phyloP scores from a whole-genome alignment of 1,284 basidiomycete species.

The Boletellus deceptivus region DNA sequence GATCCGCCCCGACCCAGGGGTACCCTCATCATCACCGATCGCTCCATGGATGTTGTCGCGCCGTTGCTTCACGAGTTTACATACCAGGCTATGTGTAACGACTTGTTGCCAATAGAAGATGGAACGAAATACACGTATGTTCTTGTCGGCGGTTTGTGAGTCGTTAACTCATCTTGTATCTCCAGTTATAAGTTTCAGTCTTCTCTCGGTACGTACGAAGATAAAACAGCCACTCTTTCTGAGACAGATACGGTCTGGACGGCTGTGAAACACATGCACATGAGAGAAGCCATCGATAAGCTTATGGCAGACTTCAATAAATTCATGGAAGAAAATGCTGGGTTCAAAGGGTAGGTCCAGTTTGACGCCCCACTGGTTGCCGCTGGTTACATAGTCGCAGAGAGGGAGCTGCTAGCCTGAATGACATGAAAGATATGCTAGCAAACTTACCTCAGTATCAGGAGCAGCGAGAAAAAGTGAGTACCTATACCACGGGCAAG shows the following conservation, averaged over 20 bases:
- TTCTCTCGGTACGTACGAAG: slow-evolving; percentile 78
- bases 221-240: slow-evolving; percentile 80
- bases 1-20: slow-evolving; percentile 73
- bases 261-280: slow-evolving; percentile 93
- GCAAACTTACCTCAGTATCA: slow-evolving; percentile 94
- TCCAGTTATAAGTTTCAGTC: slow-evolving; percentile 85
- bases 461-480: slow-evolving; percentile 91
- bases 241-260: slow-evolving; percentile 93
- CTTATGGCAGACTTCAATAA: slow-evolving; percentile 93
- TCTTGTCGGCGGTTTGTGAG: not conserved
- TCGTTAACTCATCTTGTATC: slow-evolving; percentile 1
- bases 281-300: slow-evolving; percentile 97
- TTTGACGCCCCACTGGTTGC: not conserved
- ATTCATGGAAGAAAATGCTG: slow-evolving; percentile 91
- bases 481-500: not conserved
- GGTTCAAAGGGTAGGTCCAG: slow-evolving; percentile 75
- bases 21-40: slow-evolving; percentile 90
- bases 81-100: slow-evolving; percentile 98
- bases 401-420: slow-evolving; percentile 83
- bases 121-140: slow-evolving; percentile 84
- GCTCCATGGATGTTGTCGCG: slow-evolving; percentile 89
- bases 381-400: slow-evolving; percentile 34
- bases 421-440: slow-evolving; percentile 99
- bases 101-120: slow-evolving; percentile 85
- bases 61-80: slow-evolving; percentile 98